These are phyloP conservation scores for Calonectria pauciramosa DNA, from an alignment of 2,329 filamentous ascomycete species.

Conservation along the genomic window DNA sequence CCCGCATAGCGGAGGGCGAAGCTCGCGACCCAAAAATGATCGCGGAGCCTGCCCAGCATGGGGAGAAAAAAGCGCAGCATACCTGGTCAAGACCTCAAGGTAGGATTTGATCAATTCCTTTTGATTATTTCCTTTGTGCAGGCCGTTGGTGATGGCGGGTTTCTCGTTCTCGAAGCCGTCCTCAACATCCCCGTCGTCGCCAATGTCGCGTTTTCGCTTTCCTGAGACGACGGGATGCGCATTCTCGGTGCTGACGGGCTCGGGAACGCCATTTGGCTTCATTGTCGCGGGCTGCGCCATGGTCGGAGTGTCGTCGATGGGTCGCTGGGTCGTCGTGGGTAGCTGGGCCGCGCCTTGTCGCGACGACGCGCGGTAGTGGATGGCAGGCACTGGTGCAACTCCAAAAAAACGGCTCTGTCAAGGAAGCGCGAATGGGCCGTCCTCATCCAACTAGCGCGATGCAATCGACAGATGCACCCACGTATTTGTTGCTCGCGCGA, in stretches of 20 bases:
- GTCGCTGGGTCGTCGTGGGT: conserved; percentile 41
- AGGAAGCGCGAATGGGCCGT: conserved; percentile 49
- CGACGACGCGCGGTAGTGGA: conserved; percentile 58
- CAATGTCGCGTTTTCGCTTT: conserved; percentile 72
- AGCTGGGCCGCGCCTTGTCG: conserved; percentile 54
- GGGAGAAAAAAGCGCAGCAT: conserved; percentile 37
- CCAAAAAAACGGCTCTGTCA: conserved; percentile 54
- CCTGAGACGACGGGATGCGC: conserved; percentile 53
- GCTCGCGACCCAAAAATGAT: conserved; percentile 25
- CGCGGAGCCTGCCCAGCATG: conserved; percentile 24
- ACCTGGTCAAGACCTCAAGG: conserved; percentile 56
- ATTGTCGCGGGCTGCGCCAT: conserved; percentile 59
- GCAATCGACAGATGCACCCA: conserved; percentile 45
- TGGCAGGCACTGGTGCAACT: conserved; percentile 56
- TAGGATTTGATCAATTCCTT: conserved; percentile 55
- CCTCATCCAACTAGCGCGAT: conserved; percentile 50
- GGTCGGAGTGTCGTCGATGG: conserved; percentile 43
- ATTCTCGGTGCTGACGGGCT: conserved; percentile 50
- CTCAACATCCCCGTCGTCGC: conserved; percentile 53
- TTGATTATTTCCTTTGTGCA: conserved; percentile 46
- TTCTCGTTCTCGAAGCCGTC: conserved; percentile 47
- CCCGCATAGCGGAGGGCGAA: conserved; percentile 27
- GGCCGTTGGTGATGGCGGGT: conserved; percentile 41
- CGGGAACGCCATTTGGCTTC: conserved; percentile 58
- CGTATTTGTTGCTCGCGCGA: conserved; percentile 41